Conservation (phyloP, 208 protist genomes). For the Kentomonas sorsogonicus region DNA sequence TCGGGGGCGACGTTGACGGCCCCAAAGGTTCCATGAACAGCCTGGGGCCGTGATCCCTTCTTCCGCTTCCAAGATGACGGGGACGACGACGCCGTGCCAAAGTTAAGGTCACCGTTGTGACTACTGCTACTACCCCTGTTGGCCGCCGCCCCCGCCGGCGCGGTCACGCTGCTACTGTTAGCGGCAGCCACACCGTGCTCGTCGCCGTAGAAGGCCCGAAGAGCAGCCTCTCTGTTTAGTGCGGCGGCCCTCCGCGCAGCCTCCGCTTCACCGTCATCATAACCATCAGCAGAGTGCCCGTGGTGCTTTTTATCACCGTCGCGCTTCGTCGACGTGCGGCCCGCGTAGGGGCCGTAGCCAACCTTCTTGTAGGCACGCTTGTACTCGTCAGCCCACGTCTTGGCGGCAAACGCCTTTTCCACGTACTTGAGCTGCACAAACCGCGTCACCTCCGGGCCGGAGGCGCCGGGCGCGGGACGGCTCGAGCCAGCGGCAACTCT, state of each 20-base stretch:
- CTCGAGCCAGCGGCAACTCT: too few species aligned
- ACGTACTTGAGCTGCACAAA: slow-evolving; percentile 79
- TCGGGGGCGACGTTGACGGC: slow-evolving; percentile 67
- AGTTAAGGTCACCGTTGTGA: too few species aligned
- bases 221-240: background rate
- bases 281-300: background rate
- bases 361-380: slow-evolving; percentile 46
- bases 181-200: background rate
- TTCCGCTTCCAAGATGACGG: slow-evolving; percentile 7
- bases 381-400: slow-evolving; percentile 34
- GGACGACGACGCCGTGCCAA: too few species aligned
- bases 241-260: background rate
- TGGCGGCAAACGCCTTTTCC: slow-evolving; percentile 49
- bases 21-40: slow-evolving; percentile 65
- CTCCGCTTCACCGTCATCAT: background rate
- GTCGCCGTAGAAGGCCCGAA: slow-evolving; percentile 1
- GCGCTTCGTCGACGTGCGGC: slow-evolving; percentile 3
- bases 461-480: slow-evolving; percentile 16
- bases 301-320: background rate
- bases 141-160: too few species aligned
- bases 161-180: background rate
- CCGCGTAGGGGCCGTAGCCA: slow-evolving; percentile 40
- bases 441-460: slow-evolving; percentile 31
- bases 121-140: too few species aligned
- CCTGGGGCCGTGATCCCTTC: slow-evolving; percentile 14